Base-by-base conservation (phyloP, 139 green algal genomes). In the Trebouxia sp. region DNA sequence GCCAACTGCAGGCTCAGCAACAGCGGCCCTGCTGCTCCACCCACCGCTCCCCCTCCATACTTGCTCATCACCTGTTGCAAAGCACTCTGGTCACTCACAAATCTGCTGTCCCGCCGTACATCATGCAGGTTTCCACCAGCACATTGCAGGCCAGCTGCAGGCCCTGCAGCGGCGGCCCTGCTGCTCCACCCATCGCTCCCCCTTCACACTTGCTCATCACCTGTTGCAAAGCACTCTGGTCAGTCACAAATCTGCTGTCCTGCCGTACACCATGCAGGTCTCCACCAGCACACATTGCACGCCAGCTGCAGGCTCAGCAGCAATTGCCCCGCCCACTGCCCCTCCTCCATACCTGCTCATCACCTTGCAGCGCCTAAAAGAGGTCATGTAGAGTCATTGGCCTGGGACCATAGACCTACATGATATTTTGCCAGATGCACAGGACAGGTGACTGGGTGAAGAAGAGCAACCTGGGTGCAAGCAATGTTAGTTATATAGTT, bases 221-320 rank as follows among this genome's bases (percentile, higher is more conserved):
- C 81, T 89, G 84, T 53, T n/a, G n/a, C n/a, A n/a, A 58, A 3
- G 2, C 32, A 28, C 28, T 11, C 35, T 20, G 7, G 32, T n/a
- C 8, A 5, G 28, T n/a, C 12, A 24, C 10, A 43, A 67, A 41
- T 7, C 56, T 41, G 17, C 48, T 58, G n/a, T n/a, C n/a, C n/a
- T n/a, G n/a, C n/a, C n/a, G n/a, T n/a, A n/a, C n/a, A n/a, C n/a
- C n/a, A n/a, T n/a, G 87, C 95, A 98, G 10, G 95, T 94, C 24
- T 96, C 94, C 15, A 98, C 94, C 80, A 98, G 89, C 78, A 98
- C n/a, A n/a, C 95, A 80, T 94, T 97, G 88, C 89, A 95, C 0
- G 94, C 94, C 83, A 98, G 90, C 87, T 97, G 94, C 50, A 91
- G 50, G 51, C 76, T 83, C 22, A 97, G 86, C 79, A 97, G 86